A percentile compares a stretch with the other conserved stretches of the same genome.
These are phyloP conservation scores for Suhomyces panamericanus DNA, from an alignment of 1,139 yeast species.

Conservation along the genomic window DNA sequence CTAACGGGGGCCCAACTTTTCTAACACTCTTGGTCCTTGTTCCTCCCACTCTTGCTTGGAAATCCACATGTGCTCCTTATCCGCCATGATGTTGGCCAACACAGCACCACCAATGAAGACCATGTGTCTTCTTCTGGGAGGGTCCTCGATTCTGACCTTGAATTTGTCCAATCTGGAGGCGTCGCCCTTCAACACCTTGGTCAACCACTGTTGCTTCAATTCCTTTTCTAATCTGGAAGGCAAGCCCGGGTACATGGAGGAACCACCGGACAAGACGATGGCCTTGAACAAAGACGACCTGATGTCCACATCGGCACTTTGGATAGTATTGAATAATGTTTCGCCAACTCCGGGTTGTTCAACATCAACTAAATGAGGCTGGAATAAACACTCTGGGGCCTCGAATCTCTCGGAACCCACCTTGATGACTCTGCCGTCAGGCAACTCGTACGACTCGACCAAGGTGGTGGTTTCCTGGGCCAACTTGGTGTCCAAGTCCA, in stretches of 20 bases:
- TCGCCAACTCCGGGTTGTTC: conserved; percentile 98
- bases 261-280: conserved; percentile 94
- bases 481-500: conserved; percentile 81
- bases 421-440: conserved; percentile 93
- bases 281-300: conserved; percentile 88
- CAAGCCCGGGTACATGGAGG: conserved; percentile 98
- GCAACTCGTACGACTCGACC: conserved; percentile 88
- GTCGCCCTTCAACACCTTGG: conserved; percentile 83
- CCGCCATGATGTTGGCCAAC: conserved; percentile 96
- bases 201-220: conserved; percentile 92
- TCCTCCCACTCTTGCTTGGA: conserved; percentile 97
- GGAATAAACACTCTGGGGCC: conserved; percentile 98
- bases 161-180: conserved; percentile 85
- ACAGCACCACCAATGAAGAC: conserved; percentile 99
- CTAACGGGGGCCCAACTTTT: conserved; percentile 90
- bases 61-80: conserved; percentile 98
- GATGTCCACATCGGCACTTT: conserved; percentile 90
- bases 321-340: conserved; percentile 84
- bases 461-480: conserved; percentile 93
- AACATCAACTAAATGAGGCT: conserved; percentile 93
- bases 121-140: conserved; percentile 99
- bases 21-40: conserved; percentile 82
- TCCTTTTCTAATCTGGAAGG: conserved; percentile 96
- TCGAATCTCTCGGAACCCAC: conserved; percentile 96
- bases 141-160: conserved; percentile 96